Evolutionary conservation across 2,329 filamentous ascomycete species (phyloP).

Genomic region (Rosellinia necatrix): DNA sequence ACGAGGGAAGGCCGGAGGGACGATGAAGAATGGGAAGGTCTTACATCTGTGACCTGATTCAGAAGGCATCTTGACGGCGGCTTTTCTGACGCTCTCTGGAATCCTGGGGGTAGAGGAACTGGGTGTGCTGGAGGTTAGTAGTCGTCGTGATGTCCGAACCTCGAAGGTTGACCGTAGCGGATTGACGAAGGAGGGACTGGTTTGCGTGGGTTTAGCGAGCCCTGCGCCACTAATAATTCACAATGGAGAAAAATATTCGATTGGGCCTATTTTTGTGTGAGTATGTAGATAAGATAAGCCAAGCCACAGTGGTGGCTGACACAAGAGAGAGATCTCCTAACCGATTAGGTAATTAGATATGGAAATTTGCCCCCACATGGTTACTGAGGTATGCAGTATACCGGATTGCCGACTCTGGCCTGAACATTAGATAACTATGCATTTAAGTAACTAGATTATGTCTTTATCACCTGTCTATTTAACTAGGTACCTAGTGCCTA

Average conservation of each 20-base stretch:
- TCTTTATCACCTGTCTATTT: neutral
- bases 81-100: constrained; percentile 53
- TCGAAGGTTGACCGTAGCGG: constrained; percentile 31
- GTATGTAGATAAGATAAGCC: constrained; percentile 26
- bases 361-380: too few species aligned
- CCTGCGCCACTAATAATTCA: constrained; percentile 37
- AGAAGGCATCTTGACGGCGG: constrained; percentile 78
- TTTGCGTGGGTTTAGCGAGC: constrained; percentile 37
- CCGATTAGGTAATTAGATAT: too few species aligned
- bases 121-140: constrained; percentile 43
- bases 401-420: too few species aligned
- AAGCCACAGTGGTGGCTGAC: constrained; percentile 25
- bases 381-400: too few species aligned
- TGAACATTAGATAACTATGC: too few species aligned
- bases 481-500: neutral
- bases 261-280: constrained; percentile 23
- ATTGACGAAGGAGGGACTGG: constrained; percentile 33
- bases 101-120: constrained; percentile 50
- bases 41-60: constrained; percentile 88
- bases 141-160: constrained; percentile 46
- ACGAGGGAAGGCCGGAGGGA: neutral
- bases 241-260: constrained; percentile 34
- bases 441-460: too few species aligned
- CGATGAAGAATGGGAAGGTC: constrained; percentile 38
- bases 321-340: neutral